Evolutionary conservation across 768 basidiomycete genomes (phyloP).

Genomic region (Crassisporium funariophilum): DNA sequence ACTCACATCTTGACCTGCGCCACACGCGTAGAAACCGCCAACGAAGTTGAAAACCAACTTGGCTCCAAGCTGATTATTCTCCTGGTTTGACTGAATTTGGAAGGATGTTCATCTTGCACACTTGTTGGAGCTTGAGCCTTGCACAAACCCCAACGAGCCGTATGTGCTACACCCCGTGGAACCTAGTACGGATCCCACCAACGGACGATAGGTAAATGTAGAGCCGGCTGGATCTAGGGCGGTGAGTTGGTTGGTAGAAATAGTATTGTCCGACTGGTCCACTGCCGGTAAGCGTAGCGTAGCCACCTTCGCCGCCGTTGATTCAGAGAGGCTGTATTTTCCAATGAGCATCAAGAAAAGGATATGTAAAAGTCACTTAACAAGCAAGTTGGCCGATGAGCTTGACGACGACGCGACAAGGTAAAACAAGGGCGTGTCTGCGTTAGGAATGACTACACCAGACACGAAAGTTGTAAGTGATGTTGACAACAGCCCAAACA

Average conservation of each 20-base stretch:
- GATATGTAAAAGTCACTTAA: conserved; percentile 1
- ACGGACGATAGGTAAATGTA: conserved; percentile 9
- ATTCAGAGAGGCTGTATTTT: conserved; percentile 22
- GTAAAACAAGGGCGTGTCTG: conserved; percentile 29
- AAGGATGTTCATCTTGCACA: conserved; percentile 25
- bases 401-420: conserved; percentile 23
- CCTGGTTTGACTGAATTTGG: conserved; percentile 18
- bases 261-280: conserved; percentile 27
- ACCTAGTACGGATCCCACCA: conserved; percentile 17
- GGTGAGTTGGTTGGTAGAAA: conserved; percentile 24
- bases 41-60: conserved; percentile 26
- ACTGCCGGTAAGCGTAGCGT: conserved; percentile 22
- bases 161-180: conserved; percentile 21
- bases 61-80: conserved; percentile 22
- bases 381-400: conserved; percentile 25
- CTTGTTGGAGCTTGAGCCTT: conserved; percentile 22
- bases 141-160: conserved; percentile 21
- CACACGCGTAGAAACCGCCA: conserved; percentile 35
- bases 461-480: not conserved
- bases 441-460: conserved; percentile 20
- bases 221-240: conserved; percentile 14
- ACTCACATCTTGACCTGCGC: conserved; percentile 27
- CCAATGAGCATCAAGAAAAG: not conserved
- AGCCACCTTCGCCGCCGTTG: conserved; percentile 16
- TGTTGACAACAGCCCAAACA: not conserved